phyloP scores from a whole-genome alignment of 2,329 filamentous ascomycete species.

The Sclerotinia minor region DNA sequence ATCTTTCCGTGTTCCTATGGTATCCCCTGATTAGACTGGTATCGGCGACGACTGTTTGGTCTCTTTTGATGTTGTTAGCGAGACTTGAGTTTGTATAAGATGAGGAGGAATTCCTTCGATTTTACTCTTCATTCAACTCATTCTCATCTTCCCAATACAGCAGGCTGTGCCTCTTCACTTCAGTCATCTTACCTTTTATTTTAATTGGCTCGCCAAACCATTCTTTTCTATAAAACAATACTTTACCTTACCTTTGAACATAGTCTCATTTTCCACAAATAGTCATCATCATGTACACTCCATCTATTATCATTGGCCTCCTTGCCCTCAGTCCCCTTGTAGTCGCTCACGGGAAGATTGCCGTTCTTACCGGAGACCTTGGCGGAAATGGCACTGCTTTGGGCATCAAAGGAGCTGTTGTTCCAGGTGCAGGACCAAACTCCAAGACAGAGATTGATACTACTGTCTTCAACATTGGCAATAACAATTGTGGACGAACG shows the following conservation, averaged over 20 bases:
- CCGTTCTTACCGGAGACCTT: conserved; percentile 40
- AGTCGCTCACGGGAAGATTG: conserved; percentile 52
- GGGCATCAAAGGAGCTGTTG: conserved; percentile 46
- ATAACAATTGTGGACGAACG: conserved; percentile 31
- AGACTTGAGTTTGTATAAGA: neutral
- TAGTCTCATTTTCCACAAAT: neutral
- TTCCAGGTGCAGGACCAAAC: conserved; percentile 47
- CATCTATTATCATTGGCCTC: conserved; percentile 34
- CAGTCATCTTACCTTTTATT: neutral
- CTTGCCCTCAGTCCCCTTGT: conserved; percentile 56
- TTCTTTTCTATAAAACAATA: neutral
- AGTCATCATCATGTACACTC: conserved; percentile 1
- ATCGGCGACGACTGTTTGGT: too few relatives aligned
- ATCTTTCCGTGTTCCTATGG: neutral
- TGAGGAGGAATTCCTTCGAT: too few relatives aligned
- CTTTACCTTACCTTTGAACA: neutral
- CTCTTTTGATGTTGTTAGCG: neutral
- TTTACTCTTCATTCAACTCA: neutral
- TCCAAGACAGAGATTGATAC: conserved; percentile 48
- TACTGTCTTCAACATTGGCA: conserved; percentile 45
- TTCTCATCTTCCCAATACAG: neutral
- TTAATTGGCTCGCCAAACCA: neutral
- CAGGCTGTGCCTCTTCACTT: conserved; percentile 9
- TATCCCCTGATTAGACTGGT: neutral
- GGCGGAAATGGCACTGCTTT: conserved; percentile 49